Conservation (phyloP, 2,329 filamentous ascomycete species). For the Penicillium polonicum region DNA sequence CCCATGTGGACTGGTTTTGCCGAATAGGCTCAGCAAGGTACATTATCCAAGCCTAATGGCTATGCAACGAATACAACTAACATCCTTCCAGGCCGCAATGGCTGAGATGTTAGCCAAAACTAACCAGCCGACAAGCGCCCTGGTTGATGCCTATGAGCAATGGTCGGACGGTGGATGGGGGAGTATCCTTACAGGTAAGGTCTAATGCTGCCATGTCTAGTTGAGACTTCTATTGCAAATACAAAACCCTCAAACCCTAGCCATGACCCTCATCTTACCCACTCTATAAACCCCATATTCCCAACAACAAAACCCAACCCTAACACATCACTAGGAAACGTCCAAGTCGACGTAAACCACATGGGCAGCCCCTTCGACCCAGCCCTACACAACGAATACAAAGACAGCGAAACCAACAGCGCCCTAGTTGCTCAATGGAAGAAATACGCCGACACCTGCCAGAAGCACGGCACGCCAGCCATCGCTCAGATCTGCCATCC, state of each 20-base stretch:
- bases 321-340: constrained; percentile 30
- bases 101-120: constrained; percentile 46
- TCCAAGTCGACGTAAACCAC: constrained; percentile 48
- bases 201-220: neutral
- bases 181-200: constrained; percentile 43
- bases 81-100: constrained; percentile 43
- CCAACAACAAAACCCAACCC: neutral
- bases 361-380: constrained; percentile 35
- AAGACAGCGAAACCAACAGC: constrained; percentile 11
- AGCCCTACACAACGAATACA: constrained; percentile 30
- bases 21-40: constrained; percentile 54
- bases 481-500: constrained; percentile 49
- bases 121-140: constrained; percentile 45
- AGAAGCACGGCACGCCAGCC: constrained; percentile 43
- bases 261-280: neutral
- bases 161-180: constrained; percentile 52
- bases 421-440: constrained; percentile 28
- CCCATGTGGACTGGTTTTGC: constrained; percentile 55
- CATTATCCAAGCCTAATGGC: neutral
- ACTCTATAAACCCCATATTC: neutral
- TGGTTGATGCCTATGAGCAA: constrained; percentile 49
- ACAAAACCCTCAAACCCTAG: neutral
- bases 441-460: constrained; percentile 31
- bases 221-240: too few relatives aligned
- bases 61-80: neutral